phyloP scores from a whole-genome alignment of 306 rosid genomes.

The Ormosia emarginata region DNA sequence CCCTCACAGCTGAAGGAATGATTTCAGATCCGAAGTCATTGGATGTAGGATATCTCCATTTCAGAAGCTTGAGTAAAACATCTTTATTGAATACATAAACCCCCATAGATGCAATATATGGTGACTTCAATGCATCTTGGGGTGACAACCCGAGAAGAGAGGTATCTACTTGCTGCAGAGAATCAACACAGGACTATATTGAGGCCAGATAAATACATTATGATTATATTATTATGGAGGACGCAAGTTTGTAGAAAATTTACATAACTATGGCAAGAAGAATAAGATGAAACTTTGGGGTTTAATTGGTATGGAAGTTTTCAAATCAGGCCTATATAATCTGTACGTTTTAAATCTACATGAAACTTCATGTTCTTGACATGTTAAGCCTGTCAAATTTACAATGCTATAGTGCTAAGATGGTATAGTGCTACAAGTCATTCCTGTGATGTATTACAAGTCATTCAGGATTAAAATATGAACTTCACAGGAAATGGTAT shows the following conservation, averaged over 20 bases:
- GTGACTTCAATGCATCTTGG: constrained; percentile 53
- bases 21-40: constrained; percentile 96
- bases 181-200: constrained; percentile 16
- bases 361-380: not conserved
- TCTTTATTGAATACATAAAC: constrained; percentile 82
- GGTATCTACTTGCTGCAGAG: constrained; percentile 78
- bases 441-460: not conserved
- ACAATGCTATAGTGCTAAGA: not conserved
- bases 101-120: constrained; percentile 95
- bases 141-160: constrained; percentile 66
- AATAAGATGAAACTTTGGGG: not conserved
- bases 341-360: not conserved
- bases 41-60: constrained; percentile 69
- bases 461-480: not conserved
- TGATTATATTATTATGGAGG: not conserved
- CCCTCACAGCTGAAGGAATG: constrained; percentile 82
- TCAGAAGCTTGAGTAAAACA: constrained; percentile 67
- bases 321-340: not conserved
- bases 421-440: too few relatives aligned
- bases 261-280: not conserved
- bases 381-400: not conserved
- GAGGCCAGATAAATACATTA: not conserved
- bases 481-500: not conserved
- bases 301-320: not conserved
- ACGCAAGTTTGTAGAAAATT: not conserved